Evolutionary conservation across 495 filamentous ascomycete genomes (phyloP), one percentile per base, ranked within the genome.

Genomic region (Penicillium parvum): DNA sequence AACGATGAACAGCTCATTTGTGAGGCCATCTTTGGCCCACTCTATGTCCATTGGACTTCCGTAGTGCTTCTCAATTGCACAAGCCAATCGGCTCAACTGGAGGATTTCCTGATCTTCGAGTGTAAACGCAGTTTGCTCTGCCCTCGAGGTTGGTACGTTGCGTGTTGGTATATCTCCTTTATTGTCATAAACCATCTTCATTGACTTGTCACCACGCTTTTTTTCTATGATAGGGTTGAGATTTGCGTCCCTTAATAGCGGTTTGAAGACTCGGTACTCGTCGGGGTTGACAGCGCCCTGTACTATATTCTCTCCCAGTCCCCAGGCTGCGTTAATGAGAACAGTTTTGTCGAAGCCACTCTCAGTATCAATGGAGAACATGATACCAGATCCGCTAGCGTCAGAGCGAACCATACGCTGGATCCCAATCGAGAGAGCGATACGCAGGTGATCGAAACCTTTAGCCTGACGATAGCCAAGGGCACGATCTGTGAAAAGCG

Each of bases 381-480:
- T 65, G 15, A 68, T 56, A 18, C 64, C 61, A 20, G 66, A 57
- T 3, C 57, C 60, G 10, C 58, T 36, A 17, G 40, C 26, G 29
- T 63, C 59, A 12, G 65, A 60, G n/a, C 60, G 60, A 2, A 68
- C 64, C 64, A 68, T 65, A 7, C 47, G 48, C 50, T 68, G 64
- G 14, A 68, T 52, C 1, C 61, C 64, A 18, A 65, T 54, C 0
- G 60, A 65, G 2, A 68, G 53, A 0, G 61, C 64, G 19, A 68
- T 45, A 10, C 43, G 50, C 40, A 51, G 32, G 30, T 64, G 59
- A 20, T 62, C 55, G 39, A 68, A 68, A 3, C 61, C 64, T 35
- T 52, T 65, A 18, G 49, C 38, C 33, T 60, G 61, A 5, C 61
- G 61, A 43, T 65, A 68, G 43, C 51, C 59, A 32, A 64, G 59